Base-by-base conservation (phyloP, 176 grass and related monocot species). In the Stipa capillata region DNA sequence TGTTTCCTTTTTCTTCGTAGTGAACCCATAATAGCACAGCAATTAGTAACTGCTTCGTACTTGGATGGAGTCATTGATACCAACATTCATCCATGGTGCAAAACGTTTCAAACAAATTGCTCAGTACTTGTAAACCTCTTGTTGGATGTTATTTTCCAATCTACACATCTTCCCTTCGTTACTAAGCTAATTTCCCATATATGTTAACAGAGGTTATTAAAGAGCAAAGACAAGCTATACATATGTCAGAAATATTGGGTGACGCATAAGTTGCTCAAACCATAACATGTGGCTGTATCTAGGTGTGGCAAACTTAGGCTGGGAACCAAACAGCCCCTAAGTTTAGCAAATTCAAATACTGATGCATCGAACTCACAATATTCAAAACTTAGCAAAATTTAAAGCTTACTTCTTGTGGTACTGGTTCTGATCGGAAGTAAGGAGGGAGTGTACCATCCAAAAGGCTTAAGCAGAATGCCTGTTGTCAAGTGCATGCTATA, bases 381-480 rank as follows among this genome's bases (percentile, higher is more conserved):
- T 61, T 17, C 5, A 45, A 33, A 85, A 65, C 20, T n/a, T 25
- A 78, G 15, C 29, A 71, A 79, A 66, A n/a, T 42, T 48, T 33
- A 77, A 70, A 86, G 13, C 85, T 83, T 88, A 94, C 88, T 78
- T 94, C 86, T 79, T 78, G 32, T 0, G 92, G 86, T 36, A 78
- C 36, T 86, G 86, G 80, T 69, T 94, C 92, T 51, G 92, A 94
- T 80, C 85, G 82, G 76, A 84, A 90, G 80, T 89, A 84, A 1
- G 83, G 85, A 28, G 44, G 25, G 7, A 91, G 86, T 65, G 83
- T 89, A 32, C 88, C 86, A 74, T 89, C 71, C 44, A 86, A 67
- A 75, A 94, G 83, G 5, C 72, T 69, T 80, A 59, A 81, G 83
- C 86, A 89, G 45, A 94, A 94, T 71, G 91, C 88, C 92, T 94